These are phyloP conservation scores for Dryadomyces sulphureus DNA, from an alignment of 2,329 filamentous ascomycete genomes.

Conservation along the genomic window DNA sequence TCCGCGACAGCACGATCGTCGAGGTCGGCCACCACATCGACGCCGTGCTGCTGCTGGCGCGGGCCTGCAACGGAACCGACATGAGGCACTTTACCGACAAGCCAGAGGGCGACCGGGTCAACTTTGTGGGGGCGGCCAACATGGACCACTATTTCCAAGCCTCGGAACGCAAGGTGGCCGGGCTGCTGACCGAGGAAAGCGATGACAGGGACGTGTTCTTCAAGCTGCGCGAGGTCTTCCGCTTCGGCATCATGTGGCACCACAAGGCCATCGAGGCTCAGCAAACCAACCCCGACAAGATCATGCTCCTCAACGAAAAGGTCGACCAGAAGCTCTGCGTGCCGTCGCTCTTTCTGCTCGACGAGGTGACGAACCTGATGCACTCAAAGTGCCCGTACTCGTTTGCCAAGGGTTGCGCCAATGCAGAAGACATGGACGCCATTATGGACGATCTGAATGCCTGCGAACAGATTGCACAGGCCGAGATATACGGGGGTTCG, in stretches of 20 bases:
- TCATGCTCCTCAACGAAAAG: background rate
- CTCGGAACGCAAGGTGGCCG: conserved; percentile 8
- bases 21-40: conserved; percentile 11
- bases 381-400: background rate
- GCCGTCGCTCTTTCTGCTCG: background rate
- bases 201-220: conserved; percentile 8
- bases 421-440: background rate
- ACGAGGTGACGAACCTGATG: background rate
- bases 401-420: background rate
- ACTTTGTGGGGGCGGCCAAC: conserved; percentile 6
- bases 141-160: conserved; percentile 6
- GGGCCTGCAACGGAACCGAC: conserved; percentile 5
- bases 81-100: conserved; percentile 4
- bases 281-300: background rate
- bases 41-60: conserved; percentile 9
- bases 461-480: background rate
- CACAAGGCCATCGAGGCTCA: background rate
- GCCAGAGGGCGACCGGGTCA: background rate
- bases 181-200: background rate
- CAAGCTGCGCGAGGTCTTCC: conserved; percentile 9
- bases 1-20: conserved; percentile 7
- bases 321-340: background rate
- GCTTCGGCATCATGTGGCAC: conserved; percentile 7
- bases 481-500: background rate
- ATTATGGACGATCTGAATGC: background rate